Percentiles rank a stretch among this genome's conserved stretches.
phyloP scores from a whole-genome alignment of 345 rosid species.

The Eucalyptus microcorys region DNA sequence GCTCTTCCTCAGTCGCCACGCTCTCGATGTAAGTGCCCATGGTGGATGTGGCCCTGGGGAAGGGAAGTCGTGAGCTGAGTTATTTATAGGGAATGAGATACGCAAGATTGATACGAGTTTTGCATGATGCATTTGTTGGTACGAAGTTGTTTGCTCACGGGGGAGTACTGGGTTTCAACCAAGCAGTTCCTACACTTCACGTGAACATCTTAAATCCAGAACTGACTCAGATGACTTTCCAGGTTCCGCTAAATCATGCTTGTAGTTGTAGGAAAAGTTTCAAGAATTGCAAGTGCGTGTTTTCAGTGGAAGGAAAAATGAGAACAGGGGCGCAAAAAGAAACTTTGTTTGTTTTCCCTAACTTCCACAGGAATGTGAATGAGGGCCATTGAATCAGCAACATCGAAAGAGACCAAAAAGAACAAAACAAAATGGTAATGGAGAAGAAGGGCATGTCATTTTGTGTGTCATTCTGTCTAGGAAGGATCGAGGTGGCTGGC shows the following conservation, averaged over 20 bases:
- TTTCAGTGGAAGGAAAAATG: background rate
- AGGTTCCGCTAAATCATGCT: background rate
- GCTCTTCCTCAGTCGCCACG: constrained; percentile 4
- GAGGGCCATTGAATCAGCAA: background rate
- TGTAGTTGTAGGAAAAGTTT: background rate
- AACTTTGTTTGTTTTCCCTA: background rate
- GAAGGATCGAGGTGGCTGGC: background rate
- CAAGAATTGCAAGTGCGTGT: background rate
- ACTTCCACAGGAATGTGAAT: background rate
- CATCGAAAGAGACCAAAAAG: background rate
- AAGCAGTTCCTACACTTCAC: background rate
- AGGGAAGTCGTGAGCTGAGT: background rate
- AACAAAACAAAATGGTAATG: background rate
- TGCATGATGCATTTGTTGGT: background rate
- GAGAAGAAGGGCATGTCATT: background rate
- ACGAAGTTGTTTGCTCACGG: background rate
- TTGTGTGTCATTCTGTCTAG: background rate
- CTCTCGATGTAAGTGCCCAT: constrained; percentile 1
- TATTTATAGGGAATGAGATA: background rate
- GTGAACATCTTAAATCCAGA: background rate
- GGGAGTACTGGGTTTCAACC: background rate
- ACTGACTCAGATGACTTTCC: background rate
- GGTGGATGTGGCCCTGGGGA: background rate
- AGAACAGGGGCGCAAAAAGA: background rate
- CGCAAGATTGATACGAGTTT: background rate